Base-by-base conservation (phyloP, 225 moss, liverwort and hornwort species). In the Takakia lepidozioides region DNA sequence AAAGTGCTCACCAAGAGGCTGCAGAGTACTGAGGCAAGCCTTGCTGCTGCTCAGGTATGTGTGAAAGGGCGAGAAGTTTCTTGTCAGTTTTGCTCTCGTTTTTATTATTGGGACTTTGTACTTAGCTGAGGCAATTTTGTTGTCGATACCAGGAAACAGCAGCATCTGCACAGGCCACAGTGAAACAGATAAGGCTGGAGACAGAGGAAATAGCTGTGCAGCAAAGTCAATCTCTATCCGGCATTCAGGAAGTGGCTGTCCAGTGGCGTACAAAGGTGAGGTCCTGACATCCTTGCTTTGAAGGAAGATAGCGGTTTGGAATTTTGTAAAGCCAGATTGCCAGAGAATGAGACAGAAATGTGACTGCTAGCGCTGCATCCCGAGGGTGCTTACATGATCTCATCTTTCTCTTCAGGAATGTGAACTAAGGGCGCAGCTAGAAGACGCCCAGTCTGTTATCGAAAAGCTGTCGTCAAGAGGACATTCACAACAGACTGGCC, bases 131-230 rank as follows among this genome's bases (percentile, higher is more conserved):
- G n/a, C n/a, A n/a, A n/a, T n/a, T n/a, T n/a, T n/a, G n/a, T n/a
- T 29, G 26, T 20, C 24, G 10, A 23, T 29, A 8, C 16, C 82
- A 92, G 88, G 74, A 85, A 27, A 76, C 81, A 35, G 72, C 73
- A 49, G 58, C 73, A n/a, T n/a, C n/a, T 19, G 43, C 45, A 15
- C 47, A 52, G 6, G 29, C 20, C 18, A 43, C 63, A 11, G 76
- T 82, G 9, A 66, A 73, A 62, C 82, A 78, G 38, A 75, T 86
- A 14, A 73, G 78, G 37, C 5, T 73, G 26, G 88, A 86, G 64
- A 76, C 78, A 29, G 86, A 88, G 73, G 83, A 71, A 45, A 64
- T 83, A 51, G 86, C 81, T 25, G 66, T 71, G 42, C 83, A 85
- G 28, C 72, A 83, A 24, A 75, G 66, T 37, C 74, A 86, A 40